Percentiles rank a stretch among this genome's conserved stretches.
Conservation (phyloP, 2,329 filamentous ascomycete genomes). For the Blastomyces parvus region DNA sequence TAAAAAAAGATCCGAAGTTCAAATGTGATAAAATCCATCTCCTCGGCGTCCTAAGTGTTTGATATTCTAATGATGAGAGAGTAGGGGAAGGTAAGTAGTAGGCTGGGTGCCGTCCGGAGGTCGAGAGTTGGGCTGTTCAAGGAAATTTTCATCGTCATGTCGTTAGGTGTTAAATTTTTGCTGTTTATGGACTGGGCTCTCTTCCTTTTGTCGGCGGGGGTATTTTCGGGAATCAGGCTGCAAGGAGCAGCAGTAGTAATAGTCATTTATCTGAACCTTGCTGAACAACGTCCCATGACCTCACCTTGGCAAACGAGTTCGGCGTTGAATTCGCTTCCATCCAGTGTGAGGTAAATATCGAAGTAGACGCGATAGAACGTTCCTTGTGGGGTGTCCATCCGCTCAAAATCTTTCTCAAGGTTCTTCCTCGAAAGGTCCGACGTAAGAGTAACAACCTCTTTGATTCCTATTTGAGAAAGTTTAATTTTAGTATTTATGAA, state of each 20-base stretch:
- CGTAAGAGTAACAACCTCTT: constrained; percentile 95
- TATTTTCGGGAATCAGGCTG: background rate
- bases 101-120: background rate
- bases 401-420: constrained; percentile 96
- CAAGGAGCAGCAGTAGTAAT: background rate
- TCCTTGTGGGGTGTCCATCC: constrained; percentile 97
- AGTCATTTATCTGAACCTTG: constrained; percentile 61
- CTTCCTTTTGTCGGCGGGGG: background rate
- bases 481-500: constrained; percentile 12
- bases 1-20: background rate
- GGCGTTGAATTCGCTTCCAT: constrained; percentile 95
- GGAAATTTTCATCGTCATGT: constrained; percentile 2
- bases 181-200: background rate
- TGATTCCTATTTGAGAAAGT: constrained; percentile 60
- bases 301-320: constrained; percentile 98
- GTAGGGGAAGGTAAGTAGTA: background rate
- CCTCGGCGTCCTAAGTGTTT: background rate
- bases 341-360: constrained; percentile 76
- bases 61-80: background rate
- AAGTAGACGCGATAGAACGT: constrained; percentile 76
- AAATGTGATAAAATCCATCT: background rate
- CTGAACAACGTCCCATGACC: constrained; percentile 94
- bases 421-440: constrained; percentile 97
- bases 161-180: background rate
- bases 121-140: background rate